Base-by-base conservation (phyloP, 306 rosid species). In the Comarum palustre region DNA sequence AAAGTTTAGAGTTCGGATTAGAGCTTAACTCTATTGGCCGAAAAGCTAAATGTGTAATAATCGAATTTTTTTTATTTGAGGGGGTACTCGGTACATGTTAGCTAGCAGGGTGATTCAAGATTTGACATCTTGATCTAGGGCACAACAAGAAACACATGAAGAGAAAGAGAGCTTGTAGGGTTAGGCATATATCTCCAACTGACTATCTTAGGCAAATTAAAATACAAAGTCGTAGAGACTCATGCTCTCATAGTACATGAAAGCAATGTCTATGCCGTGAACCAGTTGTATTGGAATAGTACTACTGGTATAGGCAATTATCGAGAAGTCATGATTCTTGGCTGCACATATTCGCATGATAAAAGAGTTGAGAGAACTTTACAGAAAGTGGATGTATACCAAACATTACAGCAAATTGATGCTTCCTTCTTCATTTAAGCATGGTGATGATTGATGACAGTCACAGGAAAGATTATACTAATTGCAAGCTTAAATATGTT, bases 301-400 rank as follows among this genome's bases (percentile, higher is more conserved):
- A 58, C 27, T 17, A 42, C 25, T 7, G 25, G 45, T 50, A 24
- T n/a, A 77, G 2, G 41, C 82, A 84, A 78, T n/a, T n/a, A n/a
- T 77, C 73, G 68, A 82, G 84, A 68, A 80, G 75, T 79, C 88
- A 84, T 81, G 79, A 81, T 83, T 80, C 78, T 83, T 86, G 88
- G 82, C 76, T 79, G 73, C 80, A 79, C 87, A 75, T 79, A 66
- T 72, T 77, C 84, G 86, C 89, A 77, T 83, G 80, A 81, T 29
- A n/a, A n/a, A n/a, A n/a, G n/a, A n/a, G n/a, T n/a, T n/a, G n/a
- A n/a, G n/a, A n/a, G n/a, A n/a, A n/a, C n/a, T n/a, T n/a, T n/a
- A 25, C 38, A 25, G 73, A 80, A 72, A 66, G 72, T 50, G 66
- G 73, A 74, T 76, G 76, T 63, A 66, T 57, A 66, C 82, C 71